Evolutionary conservation across 768 basidiomycete genomes (phyloP).

Genomic region (Lentinula edodes): DNA sequence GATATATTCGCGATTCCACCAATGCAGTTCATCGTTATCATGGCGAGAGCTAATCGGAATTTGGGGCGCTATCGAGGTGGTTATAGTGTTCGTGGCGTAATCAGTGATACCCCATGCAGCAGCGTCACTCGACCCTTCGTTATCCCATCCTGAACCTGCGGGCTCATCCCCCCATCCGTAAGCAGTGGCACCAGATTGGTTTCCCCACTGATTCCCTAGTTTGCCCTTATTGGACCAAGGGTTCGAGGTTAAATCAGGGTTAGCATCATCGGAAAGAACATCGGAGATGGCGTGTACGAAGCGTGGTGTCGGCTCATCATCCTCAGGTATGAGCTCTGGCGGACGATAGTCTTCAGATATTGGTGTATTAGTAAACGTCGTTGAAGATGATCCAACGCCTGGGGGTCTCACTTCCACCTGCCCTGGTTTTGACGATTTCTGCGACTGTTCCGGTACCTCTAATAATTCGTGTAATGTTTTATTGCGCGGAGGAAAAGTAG

Average conservation of each 20-base stretch:
- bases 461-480: not conserved
- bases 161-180: not conserved
- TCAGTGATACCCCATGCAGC: not conserved
- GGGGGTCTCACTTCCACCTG: slow-evolving; percentile 23
- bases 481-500: slow-evolving; percentile 24
- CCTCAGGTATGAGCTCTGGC: slow-evolving; percentile 7
- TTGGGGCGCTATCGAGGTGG: not conserved
- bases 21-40: not conserved
- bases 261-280: slow-evolving; percentile 26
- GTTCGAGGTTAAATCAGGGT: slow-evolving; percentile 16
- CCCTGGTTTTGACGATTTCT: not conserved
- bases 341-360: slow-evolving; percentile 16
- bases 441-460: not conserved
- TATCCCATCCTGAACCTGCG: not conserved
- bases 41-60: not conserved
- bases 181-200: not conserved
- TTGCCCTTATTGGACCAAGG: not conserved
- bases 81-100: not conserved
- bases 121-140: not conserved
- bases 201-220: not conserved
- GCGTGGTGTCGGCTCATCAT: slow-evolving; percentile 33
- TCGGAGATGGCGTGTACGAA: slow-evolving; percentile 53
- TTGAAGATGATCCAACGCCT: slow-evolving; percentile 38
- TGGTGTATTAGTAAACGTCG: slow-evolving; percentile 29
- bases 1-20: not conserved